Evolutionary conservation across 1,284 basidiomycete genomes (phyloP), one percentile per base, ranked within the genome.

Genomic region (Apiotrichum brassicae): DNA sequence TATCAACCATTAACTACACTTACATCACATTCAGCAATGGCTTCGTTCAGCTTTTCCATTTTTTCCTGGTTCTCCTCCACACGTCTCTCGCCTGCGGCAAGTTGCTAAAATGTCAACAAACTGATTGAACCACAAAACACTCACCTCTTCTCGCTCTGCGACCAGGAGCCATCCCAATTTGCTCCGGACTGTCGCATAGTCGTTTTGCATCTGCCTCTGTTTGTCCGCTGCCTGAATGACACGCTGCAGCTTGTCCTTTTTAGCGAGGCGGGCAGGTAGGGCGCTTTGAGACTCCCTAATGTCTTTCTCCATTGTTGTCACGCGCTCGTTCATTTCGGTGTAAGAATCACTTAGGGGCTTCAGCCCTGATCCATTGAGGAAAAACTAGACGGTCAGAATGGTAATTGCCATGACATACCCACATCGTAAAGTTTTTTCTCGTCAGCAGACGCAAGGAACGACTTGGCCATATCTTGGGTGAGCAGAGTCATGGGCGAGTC

Each of bases 401-500:
- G 24, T 9, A 6, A 30, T n/a, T 40, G 19, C 20, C 6, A 12
- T 30, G 4, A n/a, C n/a, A n/a, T 3, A 61, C 78, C 16, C 62
- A 87, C 91, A 70, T 85, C 82, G 75, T 98, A 98, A 69, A 97
- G 92, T 71, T 93, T 87, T n/a, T 78, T 71, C 3, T 88, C 81
- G 43, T 84, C 81, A 3, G 91, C 86, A 3, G 84, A 82, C 50
- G 86, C 85, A 59, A 99, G 76, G 74, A 98, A 99, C 60, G 89
- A 85, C 33, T 90, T 80, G 2, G 83, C 81, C 42, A 80, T 68
- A 79, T 88, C 89, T 78, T 95, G 92, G 2, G 89, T 94, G 28
- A 94, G 77, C 34, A 98, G 84, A 56, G 92, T 95, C 79, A 97
- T 83, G 0, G 93, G 93, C 63, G 97, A 97, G 68, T 98, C 95